These are phyloP conservation scores for Pichia sp. DNA, from an alignment of 1,139 yeast species.

Conservation along the genomic window DNA sequence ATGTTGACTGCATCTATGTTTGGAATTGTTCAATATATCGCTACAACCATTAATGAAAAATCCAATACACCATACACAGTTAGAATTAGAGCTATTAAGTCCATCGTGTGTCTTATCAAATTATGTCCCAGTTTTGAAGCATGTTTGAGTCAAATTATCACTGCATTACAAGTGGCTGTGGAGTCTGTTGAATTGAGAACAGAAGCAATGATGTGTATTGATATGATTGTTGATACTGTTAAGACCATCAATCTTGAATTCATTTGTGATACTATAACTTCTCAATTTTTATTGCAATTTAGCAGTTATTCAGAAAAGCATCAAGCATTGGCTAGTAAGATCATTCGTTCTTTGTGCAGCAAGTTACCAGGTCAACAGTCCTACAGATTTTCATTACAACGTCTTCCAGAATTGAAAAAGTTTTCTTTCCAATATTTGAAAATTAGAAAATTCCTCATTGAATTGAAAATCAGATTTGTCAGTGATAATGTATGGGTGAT, in stretches of 20 bases:
- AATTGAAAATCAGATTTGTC: conserved; percentile 53
- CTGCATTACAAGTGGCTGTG: conserved; percentile 80
- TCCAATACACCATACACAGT: conserved; percentile 73
- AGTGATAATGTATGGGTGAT: conserved; percentile 78
- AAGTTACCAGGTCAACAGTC: conserved; percentile 3
- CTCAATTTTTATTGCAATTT: conserved; percentile 68
- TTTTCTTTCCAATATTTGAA: conserved; percentile 17
- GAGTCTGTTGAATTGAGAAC: conserved; percentile 61
- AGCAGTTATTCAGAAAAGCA: conserved; percentile 45
- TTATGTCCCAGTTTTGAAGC: conserved; percentile 64
- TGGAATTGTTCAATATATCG: conserved; percentile 76
- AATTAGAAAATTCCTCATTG: conserved; percentile 35
- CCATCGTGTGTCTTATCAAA: conserved; percentile 65
- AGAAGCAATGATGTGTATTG: conserved; percentile 70
- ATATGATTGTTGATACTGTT: conserved; percentile 48
- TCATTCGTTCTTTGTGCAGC: conserved; percentile 4
- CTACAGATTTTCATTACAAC: conserved; percentile 8
- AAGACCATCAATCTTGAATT: conserved; percentile 52
- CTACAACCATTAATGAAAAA: conserved; percentile 74
- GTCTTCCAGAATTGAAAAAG: conserved; percentile 13
- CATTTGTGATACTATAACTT: conserved; percentile 53
- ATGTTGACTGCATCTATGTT: conserved; percentile 45
- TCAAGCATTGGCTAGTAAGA: conserved; percentile 43
- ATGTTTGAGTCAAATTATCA: conserved; percentile 85
- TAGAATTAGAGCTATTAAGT: conserved; percentile 69